phyloP scores from a whole-genome alignment of 345 rosid genomes.

The Euphorbia tirucalli region DNA sequence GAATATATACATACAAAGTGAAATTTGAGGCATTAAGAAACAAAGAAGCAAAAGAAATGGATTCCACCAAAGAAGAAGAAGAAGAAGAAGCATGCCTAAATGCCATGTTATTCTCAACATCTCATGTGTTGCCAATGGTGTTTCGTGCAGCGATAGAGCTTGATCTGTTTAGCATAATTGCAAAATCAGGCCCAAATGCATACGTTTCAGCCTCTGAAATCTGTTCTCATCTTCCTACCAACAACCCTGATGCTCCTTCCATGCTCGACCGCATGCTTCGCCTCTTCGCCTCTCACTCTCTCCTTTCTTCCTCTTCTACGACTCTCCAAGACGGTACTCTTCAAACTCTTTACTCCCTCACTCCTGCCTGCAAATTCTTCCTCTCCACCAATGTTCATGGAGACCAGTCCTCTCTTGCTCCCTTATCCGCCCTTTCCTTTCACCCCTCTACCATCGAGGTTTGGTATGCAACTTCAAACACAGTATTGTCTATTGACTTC shows the following conservation, averaged over 20 bases:
- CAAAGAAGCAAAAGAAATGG: not conserved
- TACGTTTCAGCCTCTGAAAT: slow-evolving; percentile 27
- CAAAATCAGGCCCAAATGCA: slow-evolving; percentile 14
- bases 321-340: slow-evolving; percentile 13
- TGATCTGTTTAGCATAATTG: slow-evolving; percentile 19
- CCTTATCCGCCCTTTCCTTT: slow-evolving; percentile 9
- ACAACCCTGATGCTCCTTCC: slow-evolving; percentile 22
- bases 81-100: slow-evolving; percentile 17
- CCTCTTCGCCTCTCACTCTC: slow-evolving; percentile 28
- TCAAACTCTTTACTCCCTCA: slow-evolving; percentile 27
- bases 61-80: not conserved
- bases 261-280: slow-evolving; percentile 34
- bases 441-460: slow-evolving; percentile 14
- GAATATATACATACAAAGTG: too few relatives aligned
- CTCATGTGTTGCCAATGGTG: slow-evolving; percentile 20
- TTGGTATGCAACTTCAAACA: slow-evolving; percentile 12
- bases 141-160: slow-evolving; percentile 30
- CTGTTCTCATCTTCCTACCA: slow-evolving; percentile 20
- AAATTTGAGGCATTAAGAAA: not conserved
- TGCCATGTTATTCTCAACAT: slow-evolving; percentile 18
- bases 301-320: slow-evolving; percentile 21
- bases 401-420: slow-evolving; percentile 16
- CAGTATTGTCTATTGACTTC: too few relatives aligned
- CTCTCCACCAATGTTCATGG: slow-evolving; percentile 23
- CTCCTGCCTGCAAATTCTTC: slow-evolving; percentile 26